phyloP scores from a whole-genome alignment of 2,329 filamentous ascomycete genomes.

The Calonectria ilicicola region DNA sequence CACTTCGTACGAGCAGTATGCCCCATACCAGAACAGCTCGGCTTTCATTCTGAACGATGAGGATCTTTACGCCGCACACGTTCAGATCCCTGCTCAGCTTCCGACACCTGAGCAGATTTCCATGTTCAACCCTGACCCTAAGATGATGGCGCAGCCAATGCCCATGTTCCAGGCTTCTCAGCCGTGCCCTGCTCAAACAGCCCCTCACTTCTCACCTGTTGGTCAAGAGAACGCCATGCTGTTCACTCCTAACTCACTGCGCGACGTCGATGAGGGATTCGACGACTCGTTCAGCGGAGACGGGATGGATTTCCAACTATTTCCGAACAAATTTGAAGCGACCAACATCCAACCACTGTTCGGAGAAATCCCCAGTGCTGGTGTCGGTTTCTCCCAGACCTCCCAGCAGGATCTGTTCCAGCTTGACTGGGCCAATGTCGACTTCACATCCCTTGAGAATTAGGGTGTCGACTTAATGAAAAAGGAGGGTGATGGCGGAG shows the following conservation, averaged over 20 bases:
- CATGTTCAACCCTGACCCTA: slow-evolving; percentile 52
- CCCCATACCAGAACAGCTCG: slow-evolving; percentile 70
- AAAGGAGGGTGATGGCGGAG: background rate
- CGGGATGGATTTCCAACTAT: slow-evolving; percentile 75
- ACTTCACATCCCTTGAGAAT: slow-evolving; percentile 38
- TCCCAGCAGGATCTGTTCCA: slow-evolving; percentile 64
- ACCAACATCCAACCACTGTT: slow-evolving; percentile 61
- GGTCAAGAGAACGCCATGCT: slow-evolving; percentile 78
- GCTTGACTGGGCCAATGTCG: slow-evolving; percentile 56
- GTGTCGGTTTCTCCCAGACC: slow-evolving; percentile 64
- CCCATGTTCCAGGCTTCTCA: slow-evolving; percentile 45
- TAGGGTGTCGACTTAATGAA: background rate
- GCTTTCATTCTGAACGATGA: slow-evolving; percentile 72
- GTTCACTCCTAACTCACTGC: slow-evolving; percentile 73
- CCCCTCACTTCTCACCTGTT: slow-evolving; percentile 74
- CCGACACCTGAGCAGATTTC: slow-evolving; percentile 48
- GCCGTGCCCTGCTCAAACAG: slow-evolving; percentile 40
- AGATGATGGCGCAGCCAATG: slow-evolving; percentile 58
- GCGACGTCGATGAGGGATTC: slow-evolving; percentile 74
- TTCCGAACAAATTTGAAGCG: slow-evolving; percentile 58
- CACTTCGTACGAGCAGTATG: slow-evolving; percentile 63
- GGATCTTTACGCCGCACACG: slow-evolving; percentile 70
- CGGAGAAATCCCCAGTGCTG: slow-evolving; percentile 62
- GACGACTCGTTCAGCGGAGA: slow-evolving; percentile 63
- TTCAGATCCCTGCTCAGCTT: slow-evolving; percentile 66